phyloP scores from a whole-genome alignment of 805 yeast species.

The Yamadazyma laniorum region DNA sequence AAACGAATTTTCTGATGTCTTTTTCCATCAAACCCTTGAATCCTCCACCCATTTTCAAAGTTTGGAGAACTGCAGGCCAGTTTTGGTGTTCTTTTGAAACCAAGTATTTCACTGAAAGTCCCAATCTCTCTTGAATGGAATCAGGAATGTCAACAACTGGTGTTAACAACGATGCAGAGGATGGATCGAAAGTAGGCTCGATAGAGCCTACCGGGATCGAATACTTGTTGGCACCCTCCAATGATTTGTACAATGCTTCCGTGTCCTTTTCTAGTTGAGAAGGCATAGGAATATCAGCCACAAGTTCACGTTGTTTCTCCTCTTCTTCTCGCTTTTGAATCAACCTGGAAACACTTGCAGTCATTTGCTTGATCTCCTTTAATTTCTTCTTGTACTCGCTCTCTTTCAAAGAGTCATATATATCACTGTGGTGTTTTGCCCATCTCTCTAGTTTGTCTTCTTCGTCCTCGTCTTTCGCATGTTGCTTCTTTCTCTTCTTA shows the following conservation, averaged over 20 bases:
- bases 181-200: slow-evolving; percentile 10
- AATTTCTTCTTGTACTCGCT: slow-evolving; percentile 22
- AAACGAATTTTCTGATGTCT: slow-evolving; percentile 38
- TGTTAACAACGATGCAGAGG: slow-evolving; percentile 14
- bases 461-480: not conserved
- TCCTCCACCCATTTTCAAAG: slow-evolving; percentile 35
- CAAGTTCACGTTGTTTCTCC: slow-evolving; percentile 17
- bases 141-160: slow-evolving; percentile 34
- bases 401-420: slow-evolving; percentile 20
- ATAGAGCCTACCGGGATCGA: too few relatives aligned
- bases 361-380: slow-evolving; percentile 27
- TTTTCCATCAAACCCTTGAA: slow-evolving; percentile 26
- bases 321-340: slow-evolving; percentile 19
- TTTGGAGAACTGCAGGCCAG: slow-evolving; percentile 48
- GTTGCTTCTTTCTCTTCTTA: slow-evolving; percentile 1
- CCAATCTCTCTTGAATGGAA: slow-evolving; percentile 34
- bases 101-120: slow-evolving; percentile 39
- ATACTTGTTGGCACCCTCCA: slow-evolving; percentile 1
- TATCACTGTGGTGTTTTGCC: slow-evolving; percentile 23
- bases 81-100: slow-evolving; percentile 39
- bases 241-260: slow-evolving; percentile 15
- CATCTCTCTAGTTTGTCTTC: slow-evolving; percentile 11
- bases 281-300: slow-evolving; percentile 18
- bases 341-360: slow-evolving; percentile 28
- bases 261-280: slow-evolving; percentile 15